Evolutionary conservation across 2,329 filamentous ascomycete genomes (phyloP), one percentile per base, ranked within the genome.

Genomic region (Aspergillus pseudoterreus): DNA sequence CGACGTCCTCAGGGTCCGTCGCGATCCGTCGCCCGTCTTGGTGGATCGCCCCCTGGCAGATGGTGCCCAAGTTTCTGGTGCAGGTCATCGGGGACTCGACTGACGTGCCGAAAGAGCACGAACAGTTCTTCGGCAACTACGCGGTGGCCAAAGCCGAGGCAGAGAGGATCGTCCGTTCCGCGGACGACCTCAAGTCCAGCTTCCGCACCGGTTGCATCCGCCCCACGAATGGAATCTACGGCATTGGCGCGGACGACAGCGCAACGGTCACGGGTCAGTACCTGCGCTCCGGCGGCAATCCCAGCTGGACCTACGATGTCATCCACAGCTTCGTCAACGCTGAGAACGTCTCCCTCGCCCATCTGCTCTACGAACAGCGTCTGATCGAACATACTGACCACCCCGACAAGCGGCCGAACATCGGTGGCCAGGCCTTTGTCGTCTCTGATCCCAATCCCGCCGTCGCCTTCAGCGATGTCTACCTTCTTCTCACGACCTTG

Each of bases 191-290:
- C 8, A 50, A 46, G 45, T 59, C 32, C 50, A 64, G 65, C 6
- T 78, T 83, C 63, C 74, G 78, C 9, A 82, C 80, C 0, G 81
- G 80, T 6, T 71, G 71, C 44, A 77, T 84, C 55, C 73, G 81
- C 2, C 80, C 80, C 0, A 74, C 75, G 11, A 81, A 81, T 56
- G 75, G 71, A 24, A 74, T 82, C 43, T 82, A 82, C 57, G 80
- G 79, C 4, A 72, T 75, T 52, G 69, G 71, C 12, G 70, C 67
- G 36, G 75, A 81, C 56, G 59, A 59, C 32, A 62, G 58, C 35
- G 56, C 54, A 15, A 67, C 69, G 17, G 57, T 78, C 19, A 64
- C 75, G 2, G 73, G 71, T 3, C 49, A 63, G 5, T 71, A 75
- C 47, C 60, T 81, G 12, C 66, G 61, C n/a, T 53, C 61, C 14